Percentiles rank a stretch among this genome's conserved stretches.
These are phyloP conservation scores for Cynara cardunculus DNA, from an alignment of 129 eudicot species.

Conservation along the genomic window DNA sequence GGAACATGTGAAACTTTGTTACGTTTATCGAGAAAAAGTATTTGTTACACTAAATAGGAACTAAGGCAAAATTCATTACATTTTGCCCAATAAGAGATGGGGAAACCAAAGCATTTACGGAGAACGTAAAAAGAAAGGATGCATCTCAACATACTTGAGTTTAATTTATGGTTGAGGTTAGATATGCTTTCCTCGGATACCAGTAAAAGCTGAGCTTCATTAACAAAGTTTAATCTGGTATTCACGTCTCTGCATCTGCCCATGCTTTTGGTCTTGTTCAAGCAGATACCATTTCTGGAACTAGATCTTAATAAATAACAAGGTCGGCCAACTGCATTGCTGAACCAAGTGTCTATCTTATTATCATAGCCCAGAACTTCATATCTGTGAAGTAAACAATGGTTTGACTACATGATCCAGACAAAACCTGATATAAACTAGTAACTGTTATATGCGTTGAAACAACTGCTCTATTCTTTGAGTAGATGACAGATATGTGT, in stretches of 20 bases:
- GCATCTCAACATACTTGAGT: conserved; percentile 47
- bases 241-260: conserved; percentile 55
- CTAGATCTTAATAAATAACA: conserved; percentile 65
- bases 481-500: neutral
- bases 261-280: conserved; percentile 22
- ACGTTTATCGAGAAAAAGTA: neutral
- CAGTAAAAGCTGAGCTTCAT: conserved; percentile 86
- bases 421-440: neutral
- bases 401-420: neutral
- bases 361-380: conserved; percentile 56
- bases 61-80: neutral
- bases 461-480: neutral
- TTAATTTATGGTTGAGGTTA: conserved; percentile 71
- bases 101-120: neutral
- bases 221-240: conserved; percentile 68
- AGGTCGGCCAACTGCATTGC: conserved; percentile 82
- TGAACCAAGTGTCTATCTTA: conserved; percentile 74
- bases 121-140: neutral
- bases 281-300: conserved; percentile 23
- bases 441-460: neutral
- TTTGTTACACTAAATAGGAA: neutral
- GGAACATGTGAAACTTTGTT: neutral
- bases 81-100: neutral
- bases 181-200: conserved; percentile 80
- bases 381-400: conserved; percentile 41